phyloP scores from a whole-genome alignment of 495 filamentous ascomycete species.

The Poronia punctata region DNA sequence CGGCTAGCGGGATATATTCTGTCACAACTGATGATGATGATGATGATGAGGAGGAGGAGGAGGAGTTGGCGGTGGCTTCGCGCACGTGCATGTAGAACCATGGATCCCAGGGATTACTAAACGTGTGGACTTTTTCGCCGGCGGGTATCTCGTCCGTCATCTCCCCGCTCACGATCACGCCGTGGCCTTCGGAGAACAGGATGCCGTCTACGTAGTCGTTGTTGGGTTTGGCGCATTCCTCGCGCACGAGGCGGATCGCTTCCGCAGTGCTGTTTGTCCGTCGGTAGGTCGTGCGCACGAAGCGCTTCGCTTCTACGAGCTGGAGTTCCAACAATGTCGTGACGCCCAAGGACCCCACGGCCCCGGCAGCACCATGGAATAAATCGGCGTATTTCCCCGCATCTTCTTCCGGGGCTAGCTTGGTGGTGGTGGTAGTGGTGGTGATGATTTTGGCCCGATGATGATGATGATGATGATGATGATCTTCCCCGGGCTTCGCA shows the following conservation, averaged over 20 bases:
- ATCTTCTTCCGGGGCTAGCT: slow-evolving; percentile 20
- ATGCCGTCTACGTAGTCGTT: slow-evolving; percentile 43
- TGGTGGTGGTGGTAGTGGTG: slow-evolving; percentile 25
- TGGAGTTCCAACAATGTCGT: slow-evolving; percentile 49
- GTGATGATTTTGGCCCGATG: no score
- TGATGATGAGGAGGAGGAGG: slow-evolving; percentile 10
- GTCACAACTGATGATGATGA: slow-evolving; percentile 15
- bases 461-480: no score
- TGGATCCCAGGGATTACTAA: slow-evolving; percentile 41
- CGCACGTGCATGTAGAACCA: slow-evolving; percentile 50
- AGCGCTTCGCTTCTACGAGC: slow-evolving; percentile 47
- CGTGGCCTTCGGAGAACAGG: slow-evolving; percentile 43
- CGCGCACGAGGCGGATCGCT: slow-evolving; percentile 28
- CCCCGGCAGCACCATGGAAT: slow-evolving; percentile 49
- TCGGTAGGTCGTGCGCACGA: slow-evolving; percentile 49
- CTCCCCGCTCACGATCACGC: slow-evolving; percentile 46
- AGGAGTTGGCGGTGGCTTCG: slow-evolving; percentile 20
- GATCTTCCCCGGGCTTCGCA: slow-evolving; percentile 14
- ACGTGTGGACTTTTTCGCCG: slow-evolving; percentile 28
- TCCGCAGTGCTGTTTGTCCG: slow-evolving; percentile 37
- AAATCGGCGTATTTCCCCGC: slow-evolving; percentile 38
- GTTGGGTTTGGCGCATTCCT: slow-evolving; percentile 20
- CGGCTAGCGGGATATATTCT: slow-evolving; percentile 44
- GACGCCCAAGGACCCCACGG: slow-evolving; percentile 51
- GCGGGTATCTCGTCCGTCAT: slow-evolving; percentile 37